These are phyloP conservation scores for Podochytrium sp. DNA, from an alignment of 192 early-diverging fungal genomes.

Conservation along the genomic window DNA sequence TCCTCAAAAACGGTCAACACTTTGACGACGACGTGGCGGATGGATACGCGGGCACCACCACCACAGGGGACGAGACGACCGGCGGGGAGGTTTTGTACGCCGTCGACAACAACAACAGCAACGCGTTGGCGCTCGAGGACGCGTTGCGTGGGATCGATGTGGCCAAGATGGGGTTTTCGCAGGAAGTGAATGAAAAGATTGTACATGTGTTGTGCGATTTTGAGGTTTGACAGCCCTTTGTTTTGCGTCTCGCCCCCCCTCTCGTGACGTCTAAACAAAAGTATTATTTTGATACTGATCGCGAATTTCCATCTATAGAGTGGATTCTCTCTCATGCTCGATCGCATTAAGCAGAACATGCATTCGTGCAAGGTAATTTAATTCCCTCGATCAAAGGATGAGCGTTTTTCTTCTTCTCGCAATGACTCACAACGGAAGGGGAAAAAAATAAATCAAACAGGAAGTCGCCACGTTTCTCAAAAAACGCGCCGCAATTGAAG, in stretches of 20 bases:
- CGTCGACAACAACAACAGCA: not conserved
- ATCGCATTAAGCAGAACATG: conserved; percentile 71
- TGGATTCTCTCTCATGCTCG: conserved; percentile 68
- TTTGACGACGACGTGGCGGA: not conserved
- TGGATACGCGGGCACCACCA: not conserved
- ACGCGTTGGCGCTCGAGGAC: not conserved
- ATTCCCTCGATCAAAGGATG: no score
- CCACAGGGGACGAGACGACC: not conserved
- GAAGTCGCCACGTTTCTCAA: conserved; percentile 81
- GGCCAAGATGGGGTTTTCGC: conserved; percentile 4
- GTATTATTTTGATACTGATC: not conserved
- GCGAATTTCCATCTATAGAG: conserved; percentile 44
- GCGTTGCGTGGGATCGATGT: not conserved
- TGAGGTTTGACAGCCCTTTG: conserved; percentile 35
- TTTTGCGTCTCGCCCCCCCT: not conserved
- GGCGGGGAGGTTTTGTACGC: conserved; percentile 13
- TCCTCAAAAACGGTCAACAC: not conserved
- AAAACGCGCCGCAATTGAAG: conserved; percentile 88
- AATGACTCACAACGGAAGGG: no score
- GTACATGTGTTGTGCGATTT: conserved; percentile 47
- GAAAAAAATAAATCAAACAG: conserved; percentile 30
- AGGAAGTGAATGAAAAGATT: conserved; percentile 30
- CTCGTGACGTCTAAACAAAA: not conserved
- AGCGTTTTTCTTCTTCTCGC: not conserved
- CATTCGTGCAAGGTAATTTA: conserved; percentile 65